Evolutionary conservation across 1,139 yeast genomes (phyloP).

Genomic region (Protomyces gravidus): DNA sequence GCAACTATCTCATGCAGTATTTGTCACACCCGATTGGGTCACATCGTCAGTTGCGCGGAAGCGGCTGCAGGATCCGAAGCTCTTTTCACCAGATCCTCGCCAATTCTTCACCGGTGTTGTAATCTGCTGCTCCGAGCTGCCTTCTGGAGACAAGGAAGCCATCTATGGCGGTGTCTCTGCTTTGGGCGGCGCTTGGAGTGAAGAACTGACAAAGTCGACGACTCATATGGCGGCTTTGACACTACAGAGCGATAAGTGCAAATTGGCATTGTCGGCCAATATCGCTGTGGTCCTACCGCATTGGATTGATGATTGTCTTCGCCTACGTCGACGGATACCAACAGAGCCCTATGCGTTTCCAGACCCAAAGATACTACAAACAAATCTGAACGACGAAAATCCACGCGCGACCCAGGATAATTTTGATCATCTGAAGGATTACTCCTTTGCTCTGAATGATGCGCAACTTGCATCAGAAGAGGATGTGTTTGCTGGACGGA

Average conservation of each 20-base stretch:
- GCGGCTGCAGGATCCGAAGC: conserved; percentile 10
- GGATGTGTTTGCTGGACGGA: conserved; percentile 38
- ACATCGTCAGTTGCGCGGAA: neutral
- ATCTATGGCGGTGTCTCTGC: conserved; percentile 64
- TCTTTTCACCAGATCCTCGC: conserved; percentile 60
- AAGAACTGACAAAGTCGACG: conserved; percentile 61
- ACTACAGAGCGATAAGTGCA: conserved; percentile 45
- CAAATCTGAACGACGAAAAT: conserved; percentile 4
- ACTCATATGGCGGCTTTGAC: conserved; percentile 70
- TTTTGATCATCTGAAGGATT: neutral
- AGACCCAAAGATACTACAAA: conserved; percentile 35
- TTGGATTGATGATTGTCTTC: conserved; percentile 70
- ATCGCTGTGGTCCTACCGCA: conserved; percentile 65
- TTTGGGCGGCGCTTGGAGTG: conserved; percentile 69
- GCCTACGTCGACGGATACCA: conserved; percentile 49
- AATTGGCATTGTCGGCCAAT: conserved; percentile 22
- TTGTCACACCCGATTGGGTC: conserved; percentile 13
- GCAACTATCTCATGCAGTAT: neutral
- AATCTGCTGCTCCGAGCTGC: conserved; percentile 58
- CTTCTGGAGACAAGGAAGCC: conserved; percentile 59
- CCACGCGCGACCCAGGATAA: conserved; percentile 21
- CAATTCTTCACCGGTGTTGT: conserved; percentile 60
- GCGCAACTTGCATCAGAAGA: conserved; percentile 18
- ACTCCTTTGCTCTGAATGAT: conserved; percentile 4
- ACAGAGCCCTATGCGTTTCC: conserved; percentile 53